Base-by-base conservation (phyloP, 1,284 basidiomycete species). In the Amylostereum areolatum region DNA sequence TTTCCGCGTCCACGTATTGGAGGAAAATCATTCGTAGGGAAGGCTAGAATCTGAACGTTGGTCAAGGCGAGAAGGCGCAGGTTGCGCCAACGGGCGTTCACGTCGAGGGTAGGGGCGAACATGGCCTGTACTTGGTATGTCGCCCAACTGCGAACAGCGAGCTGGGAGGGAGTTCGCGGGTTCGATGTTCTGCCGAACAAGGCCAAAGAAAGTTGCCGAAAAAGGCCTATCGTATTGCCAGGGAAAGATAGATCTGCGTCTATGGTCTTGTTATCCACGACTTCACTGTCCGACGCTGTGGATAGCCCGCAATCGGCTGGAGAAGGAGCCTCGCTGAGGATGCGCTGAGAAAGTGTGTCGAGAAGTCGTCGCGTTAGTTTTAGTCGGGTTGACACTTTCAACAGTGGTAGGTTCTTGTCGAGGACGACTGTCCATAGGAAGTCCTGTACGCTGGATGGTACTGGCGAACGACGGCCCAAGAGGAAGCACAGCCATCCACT, bases 351-450 rank as follows among this genome's bases (percentile, higher is more conserved):
- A 18, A 18, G 18, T 18, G 18, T 18, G 18, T 18, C 18, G 18
- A 18, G 18, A 18, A 18, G 18, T 18, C 18, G 18, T 18, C 18
- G 18, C 18, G 18, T 18, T 18, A 18, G 18, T 18, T 18, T 18
- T 18, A 18, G 18, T 18, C 18, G 18, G 18, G 18, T 18, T 18
- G 18, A 18, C 18, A 18, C 18, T 18, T 18, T 18, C 18, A 18
- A 18, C 28, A 44, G 40, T 9, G 45, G 33, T 18, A 11, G 24
- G 8, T 18, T 18, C 18, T 18, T 18, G 10, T 43, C 39, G 3
- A 67, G 35, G 11, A 67, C 55, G 9, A 25, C 63, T 34, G 31
- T 53, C 52, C 61, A 65, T 4, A 74, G 54, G 1, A 66, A 34
- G n/a, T 45, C 50, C 28, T 62, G 55, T 8, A 72, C 18, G 28